Base-by-base conservation (phyloP, 371 early-diverging fungal species). In the Mucor saturninus region DNA sequence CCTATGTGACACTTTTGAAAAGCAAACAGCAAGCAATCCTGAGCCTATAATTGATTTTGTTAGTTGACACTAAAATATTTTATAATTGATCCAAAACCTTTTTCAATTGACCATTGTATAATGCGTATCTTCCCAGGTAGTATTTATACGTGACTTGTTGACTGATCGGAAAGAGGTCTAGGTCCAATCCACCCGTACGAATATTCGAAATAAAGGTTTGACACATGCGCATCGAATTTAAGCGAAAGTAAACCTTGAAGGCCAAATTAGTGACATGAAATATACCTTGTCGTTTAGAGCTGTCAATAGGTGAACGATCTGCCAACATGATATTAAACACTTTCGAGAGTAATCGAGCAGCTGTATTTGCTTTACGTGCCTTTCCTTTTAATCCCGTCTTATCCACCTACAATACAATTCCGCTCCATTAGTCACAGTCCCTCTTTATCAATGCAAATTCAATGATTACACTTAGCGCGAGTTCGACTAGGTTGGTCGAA, bases 131-230 rank as follows among this genome's bases (percentile, higher is more conserved):
- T 2, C 87, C 87, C 7, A 82, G 62, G 57, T 86, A 86, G 53
- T 83, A 86, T 5, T 75, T 77, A 49, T 85, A 79, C 0, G 84
- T 81, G 5, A 86, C 84, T 65, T 84, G 87, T 40, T 86, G 77
- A 11, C 77, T 70, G 60, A 83, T 80, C 0, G 84, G 84, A 53
- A 70, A 86, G 2, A 74, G 48, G 0, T 61, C 53, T 0, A 86
- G 35, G 2, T 76, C 60, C 1, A 81, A 74, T 4, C 72, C 76
- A 4, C 81, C 81, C 5, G 70, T 79, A 2, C 69, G 62, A 13
- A 86, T 75, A n/a, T 85, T 84, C 42, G 74, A 67, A 0, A 86
- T 79, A 52, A 83, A 72, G 0, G 87, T 86, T 38, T 78, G 79
- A 49, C 85, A 83, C 54, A 86, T 65, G 10, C 76, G 60, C 11